Base-by-base conservation (phyloP, 129 eudicot species). In the Flaveria trinervia region DNA sequence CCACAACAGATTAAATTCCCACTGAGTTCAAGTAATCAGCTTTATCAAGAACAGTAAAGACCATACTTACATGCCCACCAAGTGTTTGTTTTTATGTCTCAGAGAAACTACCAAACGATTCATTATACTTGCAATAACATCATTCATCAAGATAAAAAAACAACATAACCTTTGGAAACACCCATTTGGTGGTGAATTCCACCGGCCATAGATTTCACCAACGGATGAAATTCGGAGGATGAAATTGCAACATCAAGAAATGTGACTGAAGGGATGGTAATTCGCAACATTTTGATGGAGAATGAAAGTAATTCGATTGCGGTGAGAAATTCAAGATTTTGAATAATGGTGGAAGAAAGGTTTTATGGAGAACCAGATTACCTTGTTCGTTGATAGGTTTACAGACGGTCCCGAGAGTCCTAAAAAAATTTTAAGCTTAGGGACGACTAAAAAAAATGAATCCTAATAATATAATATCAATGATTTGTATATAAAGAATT, bases 111-210 rank as follows among this genome's bases (percentile, higher is more conserved):
- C 88, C n/a, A 83, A 69, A 9, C 97, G 97, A 80, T 95, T 95
- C 93, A 85, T 85, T 54, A 97, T 76, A 52, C 90, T 86, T 0
- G 80, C 92, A 76, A 88, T 43, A 6, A 88, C 99, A 72, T 97
- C 98, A 30, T 4, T 89, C 99, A 72, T 97, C 98, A 30, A 89
- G 68, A 79, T 81, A 77, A 18, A 94, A 18, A 77, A 83, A 87
- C 88, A 0, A 87, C 90, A 68, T 94, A 96, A 74, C 96, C 96
- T 80, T 87, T 72, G 15, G 80, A 71, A 73, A 95, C 83, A 11
- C 97, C 96, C 83, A 86, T 45, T 39, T 68, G 68, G 68, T 83
- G 85, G 70, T 86, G 86, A 2, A 94, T 84, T 3, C 96, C 96
- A 76, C 70, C 62, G 3, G 99, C 96, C 78, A 87, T 52, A 14